These are phyloP conservation scores for Pleurotus cornucopiae DNA, from an alignment of 768 basidiomycete species.

Conservation along the genomic window DNA sequence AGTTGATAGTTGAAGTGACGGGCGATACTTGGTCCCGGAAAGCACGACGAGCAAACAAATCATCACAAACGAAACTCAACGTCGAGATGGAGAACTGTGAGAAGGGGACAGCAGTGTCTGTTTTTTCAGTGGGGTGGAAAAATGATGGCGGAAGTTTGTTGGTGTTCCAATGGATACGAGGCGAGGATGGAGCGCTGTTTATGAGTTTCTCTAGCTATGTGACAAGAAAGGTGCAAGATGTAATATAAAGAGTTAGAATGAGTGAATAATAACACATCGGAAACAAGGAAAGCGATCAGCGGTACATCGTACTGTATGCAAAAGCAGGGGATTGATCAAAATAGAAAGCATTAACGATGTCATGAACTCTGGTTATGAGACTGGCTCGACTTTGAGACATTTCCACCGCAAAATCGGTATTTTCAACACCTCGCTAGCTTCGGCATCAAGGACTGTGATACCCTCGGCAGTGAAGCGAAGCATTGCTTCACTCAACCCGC, in stretches of 20 bases:
- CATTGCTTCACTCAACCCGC: background rate
- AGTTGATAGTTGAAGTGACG: conserved; percentile 22
- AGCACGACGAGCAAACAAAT: conserved; percentile 48
- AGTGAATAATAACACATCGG: too few relatives aligned
- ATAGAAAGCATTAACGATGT: too few relatives aligned
- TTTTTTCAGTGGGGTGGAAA: conserved; percentile 9
- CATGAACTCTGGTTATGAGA: too few relatives aligned
- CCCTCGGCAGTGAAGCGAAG: background rate
- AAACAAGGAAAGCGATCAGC: too few relatives aligned
- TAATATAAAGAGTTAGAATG: too few relatives aligned
- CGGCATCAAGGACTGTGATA: background rate
- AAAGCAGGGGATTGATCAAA: too few relatives aligned
- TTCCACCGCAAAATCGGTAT: background rate
- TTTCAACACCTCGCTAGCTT: background rate
- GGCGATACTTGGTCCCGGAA: conserved; percentile 68
- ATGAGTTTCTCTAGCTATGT: conserved; percentile 71
- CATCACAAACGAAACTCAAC: background rate
- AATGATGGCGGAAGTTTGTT: conserved; percentile 18
- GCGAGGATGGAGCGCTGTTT: conserved; percentile 51
- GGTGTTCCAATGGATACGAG: conserved; percentile 61
- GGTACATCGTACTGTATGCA: too few relatives aligned
- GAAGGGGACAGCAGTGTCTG: conserved; percentile 16
- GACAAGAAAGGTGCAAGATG: conserved; percentile 37
- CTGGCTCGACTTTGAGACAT: background rate
- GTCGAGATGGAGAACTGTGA: conserved; percentile 10